A percentile compares a stretch with the other conserved stretches of the same genome.
Conservation (phyloP, 179 eudicot species). For the Beta lomatogona region DNA sequence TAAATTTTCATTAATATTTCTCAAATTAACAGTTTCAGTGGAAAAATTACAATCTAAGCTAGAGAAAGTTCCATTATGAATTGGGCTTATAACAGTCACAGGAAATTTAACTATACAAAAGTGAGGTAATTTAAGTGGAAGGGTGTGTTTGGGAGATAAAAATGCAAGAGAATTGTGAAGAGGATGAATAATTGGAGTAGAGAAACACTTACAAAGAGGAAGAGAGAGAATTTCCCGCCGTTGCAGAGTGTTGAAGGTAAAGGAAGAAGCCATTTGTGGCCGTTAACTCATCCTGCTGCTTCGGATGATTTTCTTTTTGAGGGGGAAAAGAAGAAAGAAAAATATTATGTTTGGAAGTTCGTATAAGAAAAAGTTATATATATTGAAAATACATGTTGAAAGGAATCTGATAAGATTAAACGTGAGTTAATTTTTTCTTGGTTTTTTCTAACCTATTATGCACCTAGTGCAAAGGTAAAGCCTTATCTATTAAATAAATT, state of each 20-base stretch:
- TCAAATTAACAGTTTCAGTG: constrained; percentile 17
- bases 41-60: constrained; percentile 28
- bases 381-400: too few species aligned
- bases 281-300: constrained; percentile 34
- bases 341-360: too few species aligned
- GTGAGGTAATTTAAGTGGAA: constrained; percentile 33
- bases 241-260: constrained; percentile 48
- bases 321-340: background rate
- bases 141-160: constrained; percentile 38
- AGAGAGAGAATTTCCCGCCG: constrained; percentile 42
- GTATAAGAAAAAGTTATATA: too few species aligned
- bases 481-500: too few species aligned
- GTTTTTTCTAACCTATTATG: too few species aligned
- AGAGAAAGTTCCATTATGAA: constrained; percentile 10
- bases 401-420: too few species aligned
- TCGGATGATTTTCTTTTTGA: background rate
- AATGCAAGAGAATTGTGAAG: constrained; percentile 25
- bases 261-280: constrained; percentile 73
- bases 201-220: constrained; percentile 46
- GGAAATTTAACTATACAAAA: constrained; percentile 31
- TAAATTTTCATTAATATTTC: background rate
- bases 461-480: too few species aligned
- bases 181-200: constrained; percentile 39
- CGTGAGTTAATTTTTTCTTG: too few species aligned
- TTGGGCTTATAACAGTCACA: constrained; percentile 21